phyloP scores from a whole-genome alignment of 306 rosid species.

The Quercus engelmannii region DNA sequence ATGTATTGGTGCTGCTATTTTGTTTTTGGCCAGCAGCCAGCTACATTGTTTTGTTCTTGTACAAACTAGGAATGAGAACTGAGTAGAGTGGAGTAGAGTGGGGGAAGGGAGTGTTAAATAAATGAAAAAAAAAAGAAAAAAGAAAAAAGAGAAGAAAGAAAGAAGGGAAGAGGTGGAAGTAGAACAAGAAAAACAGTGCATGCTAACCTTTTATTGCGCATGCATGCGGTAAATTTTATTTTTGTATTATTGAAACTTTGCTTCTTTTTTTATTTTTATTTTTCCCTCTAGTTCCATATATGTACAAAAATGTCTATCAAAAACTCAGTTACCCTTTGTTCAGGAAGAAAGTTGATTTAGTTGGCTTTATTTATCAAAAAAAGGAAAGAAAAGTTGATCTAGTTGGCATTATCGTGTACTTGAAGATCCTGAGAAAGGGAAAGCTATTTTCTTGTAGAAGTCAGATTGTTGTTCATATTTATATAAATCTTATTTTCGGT shows the following conservation, averaged over 20 bases:
- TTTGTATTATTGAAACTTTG: slow-evolving; percentile 2
- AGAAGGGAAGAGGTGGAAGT: slow-evolving; percentile 17
- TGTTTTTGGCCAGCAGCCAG: slow-evolving; percentile 20
- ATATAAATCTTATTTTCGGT: neutral
- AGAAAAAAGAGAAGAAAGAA: slow-evolving; percentile 24
- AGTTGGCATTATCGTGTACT: neutral
- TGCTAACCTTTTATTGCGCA: slow-evolving; percentile 68
- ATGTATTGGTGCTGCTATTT: slow-evolving; percentile 24
- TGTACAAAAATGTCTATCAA: neutral
- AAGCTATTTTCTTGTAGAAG: neutral
- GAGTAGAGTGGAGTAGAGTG: neutral
- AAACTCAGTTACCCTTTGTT: neutral
- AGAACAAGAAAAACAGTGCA: slow-evolving; percentile 37
- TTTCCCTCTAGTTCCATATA: neutral
- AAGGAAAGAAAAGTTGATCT: neutral
- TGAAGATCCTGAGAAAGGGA: neutral
- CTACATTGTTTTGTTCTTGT: slow-evolving; percentile 32
- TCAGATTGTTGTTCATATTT: neutral
- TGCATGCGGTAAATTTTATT: slow-evolving; percentile 32
- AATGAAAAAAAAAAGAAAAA: neutral
- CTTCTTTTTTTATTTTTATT: neutral
- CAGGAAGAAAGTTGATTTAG: neutral
- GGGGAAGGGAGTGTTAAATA: neutral
- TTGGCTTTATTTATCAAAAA: neutral
- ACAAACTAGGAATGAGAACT: slow-evolving; percentile 40